Evolutionary conservation across 306 rosid species (phyloP).

Genomic region (Benincasa hispida): DNA sequence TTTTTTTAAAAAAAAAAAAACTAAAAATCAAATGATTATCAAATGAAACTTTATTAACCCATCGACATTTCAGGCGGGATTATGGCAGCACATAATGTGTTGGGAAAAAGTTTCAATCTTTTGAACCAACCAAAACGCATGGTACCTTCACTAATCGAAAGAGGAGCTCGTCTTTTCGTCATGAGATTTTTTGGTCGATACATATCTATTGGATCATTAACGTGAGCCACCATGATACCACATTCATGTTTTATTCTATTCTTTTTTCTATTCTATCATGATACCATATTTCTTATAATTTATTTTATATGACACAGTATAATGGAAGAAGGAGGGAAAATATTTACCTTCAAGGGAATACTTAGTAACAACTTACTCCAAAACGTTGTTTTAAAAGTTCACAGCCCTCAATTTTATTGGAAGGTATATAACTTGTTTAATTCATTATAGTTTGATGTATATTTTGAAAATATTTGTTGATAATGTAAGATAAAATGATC

Average conservation of each 20-base stretch:
- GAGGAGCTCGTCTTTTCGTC: conserved; percentile 54
- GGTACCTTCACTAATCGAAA: conserved; percentile 66
- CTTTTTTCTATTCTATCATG: no score
- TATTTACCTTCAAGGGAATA: conserved; percentile 61
- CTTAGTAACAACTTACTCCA: conserved; percentile 10
- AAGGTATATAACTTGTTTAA: not conserved
- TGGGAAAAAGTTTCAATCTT: conserved; percentile 36
- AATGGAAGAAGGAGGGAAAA: conserved; percentile 80
- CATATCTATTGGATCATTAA: conserved; percentile 54
- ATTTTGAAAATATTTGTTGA: no score
- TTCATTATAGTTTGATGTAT: no score
- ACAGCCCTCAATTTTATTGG: conserved; percentile 64
- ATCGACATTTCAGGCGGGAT: conserved; percentile 50
- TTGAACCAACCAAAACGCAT: conserved; percentile 53
- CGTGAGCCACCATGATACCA: conserved; percentile 29
- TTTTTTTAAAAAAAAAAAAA: no score
- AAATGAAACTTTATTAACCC: no score
- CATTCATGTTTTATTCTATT: no score
- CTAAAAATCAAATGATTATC: no score
- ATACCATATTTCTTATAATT: no score
- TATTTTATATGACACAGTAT: conserved; percentile 20
- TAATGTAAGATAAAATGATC: no score
- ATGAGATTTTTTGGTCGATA: conserved; percentile 44
- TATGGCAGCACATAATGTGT: conserved; percentile 52
- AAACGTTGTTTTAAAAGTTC: conserved; percentile 44